These are phyloP conservation scores for Ceratocystis eucalypticola DNA, from an alignment of 2,329 filamentous ascomycete genomes.

Conservation along the genomic window DNA sequence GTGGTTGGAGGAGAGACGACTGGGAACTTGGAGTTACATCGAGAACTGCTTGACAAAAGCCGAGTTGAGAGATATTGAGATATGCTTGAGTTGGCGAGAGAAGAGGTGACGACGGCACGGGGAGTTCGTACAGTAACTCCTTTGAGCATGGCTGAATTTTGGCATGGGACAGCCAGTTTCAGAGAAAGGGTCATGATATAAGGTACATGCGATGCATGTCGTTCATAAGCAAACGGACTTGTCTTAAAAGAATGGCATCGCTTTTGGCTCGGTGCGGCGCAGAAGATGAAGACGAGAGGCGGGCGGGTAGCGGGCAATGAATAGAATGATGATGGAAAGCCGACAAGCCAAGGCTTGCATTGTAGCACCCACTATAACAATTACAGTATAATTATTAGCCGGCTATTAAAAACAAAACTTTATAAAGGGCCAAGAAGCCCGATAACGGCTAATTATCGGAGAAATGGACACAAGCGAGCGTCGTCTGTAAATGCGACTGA, in stretches of 20 bases:
- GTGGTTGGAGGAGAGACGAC: background rate
- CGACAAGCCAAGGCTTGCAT: background rate
- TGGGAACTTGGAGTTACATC: background rate
- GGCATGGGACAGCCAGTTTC: constrained; percentile 16
- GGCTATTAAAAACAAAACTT: background rate
- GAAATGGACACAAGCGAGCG: background rate
- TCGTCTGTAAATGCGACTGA: background rate
- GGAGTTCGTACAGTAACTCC: constrained; percentile 2
- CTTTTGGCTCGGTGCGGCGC: background rate
- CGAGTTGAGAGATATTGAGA: background rate
- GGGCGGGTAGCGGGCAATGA: background rate
- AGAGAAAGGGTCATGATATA: constrained; percentile 17
- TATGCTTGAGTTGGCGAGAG: background rate
- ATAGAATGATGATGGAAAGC: background rate
- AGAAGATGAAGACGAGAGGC: background rate
- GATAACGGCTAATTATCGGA: background rate
- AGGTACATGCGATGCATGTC: constrained; percentile 16
- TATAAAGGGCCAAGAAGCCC: background rate
- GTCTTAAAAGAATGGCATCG: background rate
- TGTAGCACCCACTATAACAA: background rate
- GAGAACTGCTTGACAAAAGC: constrained; percentile 2
- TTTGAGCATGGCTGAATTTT: constrained; percentile 10
- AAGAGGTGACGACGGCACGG: background rate
- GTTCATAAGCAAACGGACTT: background rate
- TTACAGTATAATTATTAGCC: background rate